Evolutionary conservation across 495 filamentous ascomycete species (phyloP), one percentile per base, ranked within the genome.

Genomic region (Aspergillus sclerotiicarbonarius): DNA sequence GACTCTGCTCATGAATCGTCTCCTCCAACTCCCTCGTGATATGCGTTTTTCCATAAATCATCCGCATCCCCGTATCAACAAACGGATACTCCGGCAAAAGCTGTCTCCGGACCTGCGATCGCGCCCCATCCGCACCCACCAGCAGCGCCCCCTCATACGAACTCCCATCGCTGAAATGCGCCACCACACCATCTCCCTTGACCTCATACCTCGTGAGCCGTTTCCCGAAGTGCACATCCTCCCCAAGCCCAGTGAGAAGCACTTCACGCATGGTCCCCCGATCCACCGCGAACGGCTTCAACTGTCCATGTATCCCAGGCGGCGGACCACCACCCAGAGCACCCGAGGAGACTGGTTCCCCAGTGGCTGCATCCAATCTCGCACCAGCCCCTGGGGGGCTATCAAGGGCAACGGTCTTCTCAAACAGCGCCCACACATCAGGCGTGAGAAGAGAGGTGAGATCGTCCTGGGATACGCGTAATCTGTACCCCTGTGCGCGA

Each of bases 361-460:
- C 47, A 16, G 47, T 31, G 21, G 12, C 3, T 6, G 47, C 47
- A 32, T 50, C 25, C 9, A 50, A 16, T 32, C 47, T 50, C 13
- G 47, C 47, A 10, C 47, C 47, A 8, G 25, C 6, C 4, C 12
- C 15, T 2, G 31, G 47, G 15, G 16, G 29, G 1, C 13, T 25
- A n/a, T 32, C 31, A 57, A 82, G 79, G 43, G 80, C 78, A 62
- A 77, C 83, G 8, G 65, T 74, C 37, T 79, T 73, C 69, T 79
- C 82, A 69, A 87, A 86, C 21, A 64, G 62, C 49, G 73, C 51
- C 56, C 70, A 83, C 1, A 65, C 57, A 0, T 74, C 67, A 0
- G 80, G 71, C 0, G 71, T 69, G 9, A 87, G 76, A 15, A 77
- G 74, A 0, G 74, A 71, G 53, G 83, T 71, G 49, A 87, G 76